Percentiles rank a stretch among this genome's conserved stretches.
These are phyloP conservation scores for Reticulascus tulasneorum DNA, from an alignment of 2,329 filamentous ascomycete species.

Conservation along the genomic window DNA sequence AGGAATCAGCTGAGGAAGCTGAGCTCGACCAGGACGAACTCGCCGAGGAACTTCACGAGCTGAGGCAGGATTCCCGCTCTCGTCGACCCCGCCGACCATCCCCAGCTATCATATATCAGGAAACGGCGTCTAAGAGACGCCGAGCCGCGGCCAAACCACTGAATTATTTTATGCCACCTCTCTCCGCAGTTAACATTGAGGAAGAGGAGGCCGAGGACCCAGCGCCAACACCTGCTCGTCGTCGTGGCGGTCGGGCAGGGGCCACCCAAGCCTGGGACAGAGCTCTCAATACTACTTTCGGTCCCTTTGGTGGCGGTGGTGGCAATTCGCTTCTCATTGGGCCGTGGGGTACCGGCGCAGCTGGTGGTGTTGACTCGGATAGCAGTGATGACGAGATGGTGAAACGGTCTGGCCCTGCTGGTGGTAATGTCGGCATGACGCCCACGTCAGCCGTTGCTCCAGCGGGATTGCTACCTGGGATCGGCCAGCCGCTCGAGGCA, in stretches of 20 bases:
- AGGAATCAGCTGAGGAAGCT: constrained; percentile 52
- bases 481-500: constrained; percentile 27
- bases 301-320: constrained; percentile 87
- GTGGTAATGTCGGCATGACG: constrained; percentile 60
- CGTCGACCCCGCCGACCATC: constrained; percentile 50
- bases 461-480: constrained; percentile 38
- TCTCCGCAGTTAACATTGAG: constrained; percentile 56
- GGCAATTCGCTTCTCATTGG: constrained; percentile 68
- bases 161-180: constrained; percentile 81
- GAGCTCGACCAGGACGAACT: constrained; percentile 61
- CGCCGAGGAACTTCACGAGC: constrained; percentile 61
- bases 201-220: constrained; percentile 70
- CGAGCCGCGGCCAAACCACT: constrained; percentile 61
- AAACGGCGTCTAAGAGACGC: constrained; percentile 45
- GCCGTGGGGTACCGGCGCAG: constrained; percentile 69
- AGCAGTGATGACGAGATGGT: constrained; percentile 91
- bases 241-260: constrained; percentile 59
- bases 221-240: constrained; percentile 64
- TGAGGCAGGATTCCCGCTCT: constrained; percentile 50
- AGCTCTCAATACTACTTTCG: constrained; percentile 81
- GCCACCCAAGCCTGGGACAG: constrained; percentile 67
- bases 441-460: constrained; percentile 47
- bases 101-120: constrained; percentile 56
- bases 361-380: constrained; percentile 83
- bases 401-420: constrained; percentile 50